These are phyloP conservation scores for Immersiella caudata DNA, from an alignment of 495 filamentous ascomycete genomes.

Conservation along the genomic window DNA sequence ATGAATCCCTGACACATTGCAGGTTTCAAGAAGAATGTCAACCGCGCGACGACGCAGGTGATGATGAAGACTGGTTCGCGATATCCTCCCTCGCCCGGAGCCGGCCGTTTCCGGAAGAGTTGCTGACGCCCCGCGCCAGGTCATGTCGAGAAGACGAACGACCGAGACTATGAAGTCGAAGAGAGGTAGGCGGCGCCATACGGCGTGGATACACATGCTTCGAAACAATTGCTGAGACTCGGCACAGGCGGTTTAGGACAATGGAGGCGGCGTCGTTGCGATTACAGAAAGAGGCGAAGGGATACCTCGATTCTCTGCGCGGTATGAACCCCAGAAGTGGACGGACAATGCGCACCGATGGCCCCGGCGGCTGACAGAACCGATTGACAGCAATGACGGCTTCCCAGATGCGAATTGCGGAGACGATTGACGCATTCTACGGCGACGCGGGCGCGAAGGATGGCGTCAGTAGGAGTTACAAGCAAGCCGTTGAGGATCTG, in stretches of 20 bases:
- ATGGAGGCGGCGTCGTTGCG: constrained; percentile 93
- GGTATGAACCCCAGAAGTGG: constrained; percentile 50
- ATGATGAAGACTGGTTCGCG: constrained; percentile 95
- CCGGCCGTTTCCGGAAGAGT: not conserved
- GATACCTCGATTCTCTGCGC: constrained; percentile 92
- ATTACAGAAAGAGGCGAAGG: constrained; percentile 95
- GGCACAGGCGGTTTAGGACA: constrained; percentile 78
- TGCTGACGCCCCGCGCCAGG: constrained; percentile 48
- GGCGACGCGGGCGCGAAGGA: constrained; percentile 93
- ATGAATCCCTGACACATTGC: not conserved
- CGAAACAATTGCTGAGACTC: constrained; percentile 8
- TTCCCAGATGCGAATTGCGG: constrained; percentile 98
- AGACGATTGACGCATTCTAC: constrained; percentile 99
- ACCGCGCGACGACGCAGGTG: constrained; percentile 97
- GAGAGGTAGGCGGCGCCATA: constrained; percentile 64
- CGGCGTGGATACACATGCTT: not conserved
- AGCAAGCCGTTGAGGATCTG: constrained; percentile 95
- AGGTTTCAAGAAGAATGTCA: constrained; percentile 99
- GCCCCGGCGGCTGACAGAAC: not conserved
- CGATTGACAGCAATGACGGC: constrained; percentile 83
- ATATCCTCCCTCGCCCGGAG: not conserved
- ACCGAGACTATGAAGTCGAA: constrained; percentile 98
- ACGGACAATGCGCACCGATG: not conserved
- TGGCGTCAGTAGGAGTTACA: constrained; percentile 93
- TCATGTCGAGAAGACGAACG: constrained; percentile 96